Conservation (phyloP, 1,284 basidiomycete species). For the Rhodotorula sp. region DNA sequence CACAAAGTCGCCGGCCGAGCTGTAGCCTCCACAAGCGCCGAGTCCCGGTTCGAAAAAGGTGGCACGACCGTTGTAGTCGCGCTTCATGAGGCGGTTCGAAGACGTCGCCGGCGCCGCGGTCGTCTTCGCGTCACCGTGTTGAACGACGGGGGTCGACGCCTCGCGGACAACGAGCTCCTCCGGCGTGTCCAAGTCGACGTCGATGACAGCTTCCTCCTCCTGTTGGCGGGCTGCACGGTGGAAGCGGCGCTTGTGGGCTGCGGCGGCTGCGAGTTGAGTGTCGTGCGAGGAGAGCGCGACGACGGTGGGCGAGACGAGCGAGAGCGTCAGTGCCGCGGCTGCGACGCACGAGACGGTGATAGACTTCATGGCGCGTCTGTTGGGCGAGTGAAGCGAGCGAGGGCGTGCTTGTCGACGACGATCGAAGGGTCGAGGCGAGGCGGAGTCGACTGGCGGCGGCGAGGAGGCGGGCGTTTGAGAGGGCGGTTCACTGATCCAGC, state of each 20-base stretch:
- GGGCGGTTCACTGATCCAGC: too few relatives aligned
- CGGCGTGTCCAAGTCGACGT: conserved; percentile 6
- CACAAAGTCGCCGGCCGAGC: conserved; percentile 22
- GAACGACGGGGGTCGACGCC: neutral
- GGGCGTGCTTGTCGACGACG: neutral
- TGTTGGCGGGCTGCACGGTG: conserved; percentile 7
- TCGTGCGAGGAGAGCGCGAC: conserved; percentile 8
- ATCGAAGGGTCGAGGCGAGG: neutral
- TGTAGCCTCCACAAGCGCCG: conserved; percentile 34
- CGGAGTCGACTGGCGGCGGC: neutral
- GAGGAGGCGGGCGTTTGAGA: too few relatives aligned
- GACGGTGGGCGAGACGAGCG: neutral
- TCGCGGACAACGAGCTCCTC: neutral
- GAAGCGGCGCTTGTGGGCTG: conserved; percentile 9
- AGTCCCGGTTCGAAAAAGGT: conserved; percentile 34
- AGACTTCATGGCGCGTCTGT: neutral
- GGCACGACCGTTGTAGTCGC: conserved; percentile 29
- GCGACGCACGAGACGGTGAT: neutral
- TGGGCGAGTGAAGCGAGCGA: neutral
- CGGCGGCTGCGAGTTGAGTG: neutral
- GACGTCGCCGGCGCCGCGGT: too few relatives aligned
- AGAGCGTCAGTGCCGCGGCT: conserved; percentile 3
- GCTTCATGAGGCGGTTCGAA: conserved; percentile 20
- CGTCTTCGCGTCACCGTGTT: conserved; percentile 1
- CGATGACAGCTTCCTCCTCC: neutral